Evolutionary conservation across 2,329 filamentous ascomycete genomes (phyloP), one percentile per base, ranked within the genome.

Genomic region (Corinectria fuckeliana): DNA sequence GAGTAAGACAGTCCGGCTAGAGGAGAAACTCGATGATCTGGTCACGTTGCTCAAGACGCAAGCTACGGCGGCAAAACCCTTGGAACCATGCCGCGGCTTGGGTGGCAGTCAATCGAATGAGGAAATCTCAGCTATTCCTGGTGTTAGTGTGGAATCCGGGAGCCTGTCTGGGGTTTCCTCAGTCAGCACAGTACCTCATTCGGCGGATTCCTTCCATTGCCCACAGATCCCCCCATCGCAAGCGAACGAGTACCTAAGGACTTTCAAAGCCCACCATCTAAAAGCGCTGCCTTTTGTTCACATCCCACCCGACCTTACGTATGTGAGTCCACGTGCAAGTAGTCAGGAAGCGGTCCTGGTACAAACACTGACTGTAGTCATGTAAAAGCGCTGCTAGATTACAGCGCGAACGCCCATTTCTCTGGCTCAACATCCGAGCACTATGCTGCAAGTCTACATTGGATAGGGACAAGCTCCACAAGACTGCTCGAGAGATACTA

Each of bases 341-440:
- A 6, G 13, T 5, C 14, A 10, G 23, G 26, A 25, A 18, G 8
- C 23, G n/a, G 23, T 11, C 23, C 25, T 28, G 14, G 38, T 23
- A 13, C 18, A 44, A 26, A 16, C n/a, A n/a, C 47, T 60, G 23
- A 61, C 36, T 5, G 47, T 36, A 13, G 11, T 20, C 10, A 9
- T 16, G 3, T 23, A 36, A 44, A 23, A 68, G 61, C 14, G 52
- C 62, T 18, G 47, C 53, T n/a, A 56, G 70, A 41, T 52, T 78
- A 6, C 70, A 70, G 20, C 52, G 58, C 4, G 66, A 75, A 7
- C 65, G 69, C 41, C 76, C 76, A 2, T 75, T 77, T 25, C 60
- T 77, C 2, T 78, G 75, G 75, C 56, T 75, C 8, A 75, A 71
- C 44, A 73, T 78, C 13, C 74, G 72, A 61, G 68, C 71, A 0